Percentiles rank a stretch among this genome's conserved stretches.
Evolutionary conservation across 108 stramenopile species (phyloP).

Genomic region (Parietichytrium sp.): DNA sequence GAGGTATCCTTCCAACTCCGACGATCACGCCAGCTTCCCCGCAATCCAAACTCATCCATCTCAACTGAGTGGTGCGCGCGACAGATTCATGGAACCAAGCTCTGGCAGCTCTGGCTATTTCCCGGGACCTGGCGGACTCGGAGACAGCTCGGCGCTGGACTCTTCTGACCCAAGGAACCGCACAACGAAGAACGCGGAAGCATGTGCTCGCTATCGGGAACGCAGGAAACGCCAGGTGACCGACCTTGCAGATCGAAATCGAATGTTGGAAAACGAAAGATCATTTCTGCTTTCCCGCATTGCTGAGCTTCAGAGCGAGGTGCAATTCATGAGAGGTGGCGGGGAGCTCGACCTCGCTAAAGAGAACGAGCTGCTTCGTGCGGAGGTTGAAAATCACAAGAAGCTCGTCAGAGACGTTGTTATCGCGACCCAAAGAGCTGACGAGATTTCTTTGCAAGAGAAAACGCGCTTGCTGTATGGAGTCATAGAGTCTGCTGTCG

Average conservation of each 20-base stretch:
- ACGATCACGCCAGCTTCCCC: too few relatives aligned
- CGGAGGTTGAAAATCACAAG: neutral
- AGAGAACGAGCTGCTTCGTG: neutral
- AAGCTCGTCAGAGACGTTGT: neutral
- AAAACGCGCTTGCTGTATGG: neutral
- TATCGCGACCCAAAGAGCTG: neutral
- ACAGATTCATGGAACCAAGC: too few relatives aligned
- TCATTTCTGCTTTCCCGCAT: neutral
- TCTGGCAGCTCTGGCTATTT: too few relatives aligned
- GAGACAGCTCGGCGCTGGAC: too few relatives aligned
- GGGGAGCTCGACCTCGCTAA: conserved; percentile 8
- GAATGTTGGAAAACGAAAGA: neutral
- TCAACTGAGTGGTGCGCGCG: too few relatives aligned
- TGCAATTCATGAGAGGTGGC: neutral
- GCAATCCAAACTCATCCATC: too few relatives aligned
- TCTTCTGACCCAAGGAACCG: too few relatives aligned
- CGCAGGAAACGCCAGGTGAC: neutral
- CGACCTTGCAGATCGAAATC: neutral
- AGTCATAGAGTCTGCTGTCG: conserved; percentile 8
- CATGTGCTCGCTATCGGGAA: conserved; percentile 26
- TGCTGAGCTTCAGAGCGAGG: neutral
- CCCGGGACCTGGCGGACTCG: too few relatives aligned
- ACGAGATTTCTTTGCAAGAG: neutral
- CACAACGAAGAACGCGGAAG: too few relatives aligned
- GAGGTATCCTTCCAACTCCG: too few relatives aligned